phyloP scores from a whole-genome alignment of 1,284 basidiomycete genomes.

The Ceratobasidium sp. region DNA sequence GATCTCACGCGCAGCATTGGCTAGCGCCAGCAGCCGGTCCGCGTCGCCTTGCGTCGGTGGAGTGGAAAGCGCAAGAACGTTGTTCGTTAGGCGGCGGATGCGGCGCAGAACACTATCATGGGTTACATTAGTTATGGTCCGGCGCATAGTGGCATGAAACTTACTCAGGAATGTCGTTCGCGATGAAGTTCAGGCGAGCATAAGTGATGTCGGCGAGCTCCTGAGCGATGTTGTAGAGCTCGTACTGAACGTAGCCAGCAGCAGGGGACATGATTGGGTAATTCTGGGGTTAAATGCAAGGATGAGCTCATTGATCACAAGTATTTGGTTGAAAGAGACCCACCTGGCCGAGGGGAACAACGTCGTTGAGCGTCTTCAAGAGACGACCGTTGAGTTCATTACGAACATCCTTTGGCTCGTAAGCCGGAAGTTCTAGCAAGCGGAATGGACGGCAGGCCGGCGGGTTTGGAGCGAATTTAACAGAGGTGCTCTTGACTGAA shows the following conservation, averaged over 20 bases:
- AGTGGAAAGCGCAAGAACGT: conserved; percentile 6
- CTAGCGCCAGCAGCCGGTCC: conserved; percentile 3
- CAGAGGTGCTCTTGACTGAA: background rate
- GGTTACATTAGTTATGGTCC: background rate
- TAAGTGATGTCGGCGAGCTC: conserved; percentile 18
- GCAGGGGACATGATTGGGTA: conserved; percentile 18
- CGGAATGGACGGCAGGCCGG: conserved; percentile 22
- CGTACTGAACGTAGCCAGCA: conserved; percentile 22
- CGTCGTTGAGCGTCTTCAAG: conserved; percentile 29
- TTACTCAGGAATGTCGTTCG: conserved; percentile 25
- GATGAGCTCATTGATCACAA: background rate
- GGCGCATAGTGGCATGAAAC: background rate
- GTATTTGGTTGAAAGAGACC: background rate
- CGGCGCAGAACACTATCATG: conserved; percentile 16
- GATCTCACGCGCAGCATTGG: conserved; percentile 21
- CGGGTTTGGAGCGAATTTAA: background rate
- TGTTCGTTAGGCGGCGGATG: conserved; percentile 23
- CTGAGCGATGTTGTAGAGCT: conserved; percentile 11
- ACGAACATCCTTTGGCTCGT: conserved; percentile 26
- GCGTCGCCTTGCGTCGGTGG: conserved; percentile 16
- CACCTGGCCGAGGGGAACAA: conserved; percentile 29
- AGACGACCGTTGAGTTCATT: conserved; percentile 17
- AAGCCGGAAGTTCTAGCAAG: conserved; percentile 22
- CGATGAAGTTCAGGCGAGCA: conserved; percentile 14
- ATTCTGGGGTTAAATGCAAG: background rate